Percentiles rank a stretch among this genome's conserved stretches.
Evolutionary conservation across 179 eudicot genomes (phyloP).

Genomic region (Monotropa hypopitys): DNA sequence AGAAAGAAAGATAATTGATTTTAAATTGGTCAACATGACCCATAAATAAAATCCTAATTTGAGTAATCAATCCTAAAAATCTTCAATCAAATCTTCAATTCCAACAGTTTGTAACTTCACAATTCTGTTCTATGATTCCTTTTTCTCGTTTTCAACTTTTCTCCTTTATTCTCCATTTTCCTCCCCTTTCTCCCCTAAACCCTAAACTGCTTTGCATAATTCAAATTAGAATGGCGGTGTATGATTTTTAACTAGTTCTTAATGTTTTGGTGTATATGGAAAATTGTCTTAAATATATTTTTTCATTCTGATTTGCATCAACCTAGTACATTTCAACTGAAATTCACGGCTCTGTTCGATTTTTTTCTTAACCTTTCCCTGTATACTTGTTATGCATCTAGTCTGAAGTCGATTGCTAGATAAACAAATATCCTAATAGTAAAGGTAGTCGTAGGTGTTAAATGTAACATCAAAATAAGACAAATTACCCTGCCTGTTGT

Average conservation of each 20-base stretch:
- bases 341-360: too few species aligned
- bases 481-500: background rate
- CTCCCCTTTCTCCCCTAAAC: background rate
- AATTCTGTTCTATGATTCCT: background rate
- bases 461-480: background rate
- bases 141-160: background rate
- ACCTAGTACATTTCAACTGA: too few species aligned
- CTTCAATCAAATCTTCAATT: too few species aligned
- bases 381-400: too few species aligned
- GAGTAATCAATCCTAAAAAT: too few species aligned
- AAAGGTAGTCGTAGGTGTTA: background rate
- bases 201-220: background rate
- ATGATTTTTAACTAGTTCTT: background rate
- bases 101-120: background rate
- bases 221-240: background rate
- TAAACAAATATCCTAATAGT: background rate
- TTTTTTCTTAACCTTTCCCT: too few species aligned
- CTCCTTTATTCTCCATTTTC: background rate
- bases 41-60: too few species aligned
- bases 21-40: too few species aligned
- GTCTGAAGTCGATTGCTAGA: too few species aligned
- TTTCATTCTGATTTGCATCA: background rate
- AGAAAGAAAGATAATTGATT: too few species aligned
- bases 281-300: background rate
- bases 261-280: background rate